Evolutionary conservation across 768 basidiomycete genomes (phyloP), one percentile per base, ranked within the genome.

Genomic region (Mycena belliarum): DNA sequence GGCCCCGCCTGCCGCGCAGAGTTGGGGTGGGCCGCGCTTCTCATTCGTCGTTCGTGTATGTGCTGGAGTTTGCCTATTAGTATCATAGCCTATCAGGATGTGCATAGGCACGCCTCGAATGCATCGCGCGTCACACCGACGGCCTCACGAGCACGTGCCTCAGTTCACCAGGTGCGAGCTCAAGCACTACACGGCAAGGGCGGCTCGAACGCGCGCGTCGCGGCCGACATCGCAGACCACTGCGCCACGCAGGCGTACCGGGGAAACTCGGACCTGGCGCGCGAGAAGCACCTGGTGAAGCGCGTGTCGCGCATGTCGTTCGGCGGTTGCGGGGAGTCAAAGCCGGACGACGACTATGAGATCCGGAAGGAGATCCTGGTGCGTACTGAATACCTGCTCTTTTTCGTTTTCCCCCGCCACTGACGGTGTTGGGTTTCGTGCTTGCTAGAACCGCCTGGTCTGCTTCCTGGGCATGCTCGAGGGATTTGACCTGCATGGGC

Each of bases 91-190:
- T n/a, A n/a, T n/a, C n/a, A n/a, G n/a, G n/a, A n/a, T n/a, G n/a
- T n/a, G n/a, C n/a, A n/a, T 42, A 57, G 55, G 42, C 44, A 24
- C 55, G 55, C n/a, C 49, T 50, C 24, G 55, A 57, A 24, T 57
- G 45, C 49, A 57, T 57, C 33, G 32, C 11, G 42, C 44, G 49
- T 24, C 55, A 50, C 55, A 57, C 49, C 35, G 55, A 57, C 33
- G 55, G 55, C 42, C 49, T 50, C 25, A 57, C 55, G 20, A 37
- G 43, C 38, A 57, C 56, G 6, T 57, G 52, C 49, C 56, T 57
- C 49, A 57, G 56, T 33, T 57, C 11, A 52, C 52, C 28, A 47
- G 37, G 21, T 11, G 18, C 23, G 38, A 52, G 37, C 29, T 57
- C 44, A 10, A 3, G 24, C 16, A 20, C 33, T 57, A 45, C 48